Evolutionary conservation across 2,329 filamentous ascomycete genomes (phyloP).

Genomic region (Penicillium palitans): DNA sequence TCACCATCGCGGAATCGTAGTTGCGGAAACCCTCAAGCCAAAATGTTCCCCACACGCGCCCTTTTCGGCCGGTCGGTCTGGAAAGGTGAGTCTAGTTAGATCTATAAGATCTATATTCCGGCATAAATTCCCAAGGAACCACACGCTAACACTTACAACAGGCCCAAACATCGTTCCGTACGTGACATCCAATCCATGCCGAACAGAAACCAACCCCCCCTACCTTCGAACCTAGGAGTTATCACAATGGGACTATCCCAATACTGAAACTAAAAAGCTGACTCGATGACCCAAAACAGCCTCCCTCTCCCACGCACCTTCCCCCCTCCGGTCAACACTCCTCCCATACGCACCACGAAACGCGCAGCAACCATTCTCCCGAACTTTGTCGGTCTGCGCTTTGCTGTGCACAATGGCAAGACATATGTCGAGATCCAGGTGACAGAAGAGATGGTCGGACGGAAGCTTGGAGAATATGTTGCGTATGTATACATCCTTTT

Average conservation of each 20-base stretch:
- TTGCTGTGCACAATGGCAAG: slow-evolving; percentile 91
- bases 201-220: background rate
- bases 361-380: slow-evolving; percentile 86
- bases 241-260: background rate
- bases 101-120: no score
- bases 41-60: slow-evolving; percentile 69
- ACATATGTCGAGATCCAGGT: slow-evolving; percentile 77
- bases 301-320: slow-evolving; percentile 44
- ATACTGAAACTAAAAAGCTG: background rate
- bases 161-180: slow-evolving; percentile 72
- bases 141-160: slow-evolving; percentile 34
- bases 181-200: slow-evolving; percentile 34
- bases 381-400: slow-evolving; percentile 85
- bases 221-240: background rate
- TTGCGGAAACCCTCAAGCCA: slow-evolving; percentile 24
- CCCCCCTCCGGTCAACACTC: slow-evolving; percentile 61
- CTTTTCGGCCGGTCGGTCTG: slow-evolving; percentile 77
- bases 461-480: slow-evolving; percentile 91
- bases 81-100: slow-evolving; percentile 65
- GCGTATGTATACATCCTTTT: slow-evolving; percentile 59
- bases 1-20: slow-evolving; percentile 20
- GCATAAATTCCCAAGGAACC: background rate
- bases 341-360: slow-evolving; percentile 81
- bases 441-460: slow-evolving; percentile 94
- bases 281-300: slow-evolving; percentile 25